Conservation (phyloP, 192 early-diverging fungal genomes). For the Linnemannia zychae region DNA sequence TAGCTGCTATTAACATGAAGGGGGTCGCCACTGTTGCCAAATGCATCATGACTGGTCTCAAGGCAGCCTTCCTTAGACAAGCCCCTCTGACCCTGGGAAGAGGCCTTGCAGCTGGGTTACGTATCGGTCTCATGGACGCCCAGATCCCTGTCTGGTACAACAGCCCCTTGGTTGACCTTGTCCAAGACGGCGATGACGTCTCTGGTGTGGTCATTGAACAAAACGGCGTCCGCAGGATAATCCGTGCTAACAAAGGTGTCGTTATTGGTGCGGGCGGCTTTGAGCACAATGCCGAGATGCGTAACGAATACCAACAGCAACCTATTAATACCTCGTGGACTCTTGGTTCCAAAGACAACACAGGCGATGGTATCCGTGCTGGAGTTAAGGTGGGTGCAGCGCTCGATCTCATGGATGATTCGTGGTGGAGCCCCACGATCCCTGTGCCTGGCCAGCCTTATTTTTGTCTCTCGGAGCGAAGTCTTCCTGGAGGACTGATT, state of each 20-base stretch:
- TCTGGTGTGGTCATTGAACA: slow-evolving; percentile 13
- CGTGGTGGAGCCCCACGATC: slow-evolving; percentile 27
- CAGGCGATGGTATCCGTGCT: slow-evolving; percentile 21
- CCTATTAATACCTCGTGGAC: slow-evolving; percentile 18
- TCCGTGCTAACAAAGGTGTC: slow-evolving; percentile 10
- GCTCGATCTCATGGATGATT: slow-evolving; percentile 13
- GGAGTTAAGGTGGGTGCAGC: slow-evolving; percentile 19
- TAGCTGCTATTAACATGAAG: slow-evolving; percentile 15
- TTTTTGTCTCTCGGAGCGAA: slow-evolving; percentile 23
- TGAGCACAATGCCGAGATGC: slow-evolving; percentile 26
- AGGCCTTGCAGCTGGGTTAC: slow-evolving; percentile 13
- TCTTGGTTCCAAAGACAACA: slow-evolving; percentile 20
- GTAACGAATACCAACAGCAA: slow-evolving; percentile 18
- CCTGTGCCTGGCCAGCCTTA: slow-evolving; percentile 19
- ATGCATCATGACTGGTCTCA: not conserved
- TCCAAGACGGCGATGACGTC: slow-evolving; percentile 10
- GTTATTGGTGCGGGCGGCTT: slow-evolving; percentile 17
- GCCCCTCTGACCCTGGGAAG: slow-evolving; percentile 18
- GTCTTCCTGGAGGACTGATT: slow-evolving; percentile 17
- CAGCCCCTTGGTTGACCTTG: slow-evolving; percentile 19
- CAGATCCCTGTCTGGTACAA: slow-evolving; percentile 15
- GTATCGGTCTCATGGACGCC: slow-evolving; percentile 15
- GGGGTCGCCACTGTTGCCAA: slow-evolving; percentile 5
- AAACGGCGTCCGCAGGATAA: slow-evolving; percentile 7
- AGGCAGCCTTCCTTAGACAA: not conserved